phyloP scores from a whole-genome alignment of 2,329 filamentous ascomycete genomes.

The Neonectria punicea region DNA sequence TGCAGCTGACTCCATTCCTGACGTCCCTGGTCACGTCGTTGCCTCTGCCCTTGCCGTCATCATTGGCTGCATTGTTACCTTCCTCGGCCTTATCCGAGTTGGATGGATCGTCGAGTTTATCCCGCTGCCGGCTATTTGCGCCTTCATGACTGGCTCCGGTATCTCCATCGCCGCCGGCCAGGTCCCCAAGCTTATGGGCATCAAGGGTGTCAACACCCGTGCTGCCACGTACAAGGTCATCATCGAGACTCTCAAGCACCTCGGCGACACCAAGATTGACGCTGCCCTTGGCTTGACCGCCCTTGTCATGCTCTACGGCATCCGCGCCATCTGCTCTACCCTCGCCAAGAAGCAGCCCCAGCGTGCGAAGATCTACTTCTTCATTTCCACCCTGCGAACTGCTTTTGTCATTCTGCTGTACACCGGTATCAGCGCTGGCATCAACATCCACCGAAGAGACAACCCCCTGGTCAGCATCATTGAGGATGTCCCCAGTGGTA shows the following conservation, averaged over 20 bases:
- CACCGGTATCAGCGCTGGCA: constrained; percentile 78
- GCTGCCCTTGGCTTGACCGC: constrained; percentile 79
- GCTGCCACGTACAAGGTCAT: constrained; percentile 60
- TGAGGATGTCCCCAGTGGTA: constrained; percentile 75
- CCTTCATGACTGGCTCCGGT: constrained; percentile 65
- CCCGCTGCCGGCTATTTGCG: constrained; percentile 61
- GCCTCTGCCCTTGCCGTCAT: constrained; percentile 61
- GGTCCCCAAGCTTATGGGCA: constrained; percentile 62
- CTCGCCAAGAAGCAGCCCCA: constrained; percentile 74
- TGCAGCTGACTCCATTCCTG: constrained; percentile 51
- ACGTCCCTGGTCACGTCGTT: constrained; percentile 54
- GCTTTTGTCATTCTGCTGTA: constrained; percentile 85
- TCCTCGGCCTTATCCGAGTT: constrained; percentile 60
- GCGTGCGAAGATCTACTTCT: constrained; percentile 78
- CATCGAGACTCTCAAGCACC: constrained; percentile 60
- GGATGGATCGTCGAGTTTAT: constrained; percentile 67
- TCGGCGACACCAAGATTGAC: constrained; percentile 67
- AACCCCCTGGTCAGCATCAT: constrained; percentile 72
- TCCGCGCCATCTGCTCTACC: constrained; percentile 70
- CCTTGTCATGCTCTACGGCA: constrained; percentile 73
- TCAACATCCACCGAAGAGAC: constrained; percentile 68
- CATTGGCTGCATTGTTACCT: constrained; percentile 59
- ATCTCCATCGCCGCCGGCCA: constrained; percentile 63
- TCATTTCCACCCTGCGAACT: constrained; percentile 80
- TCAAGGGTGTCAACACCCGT: constrained; percentile 61